Conservation (phyloP, 164 flowering plant species). For the Kingdonia uniflora region DNA sequence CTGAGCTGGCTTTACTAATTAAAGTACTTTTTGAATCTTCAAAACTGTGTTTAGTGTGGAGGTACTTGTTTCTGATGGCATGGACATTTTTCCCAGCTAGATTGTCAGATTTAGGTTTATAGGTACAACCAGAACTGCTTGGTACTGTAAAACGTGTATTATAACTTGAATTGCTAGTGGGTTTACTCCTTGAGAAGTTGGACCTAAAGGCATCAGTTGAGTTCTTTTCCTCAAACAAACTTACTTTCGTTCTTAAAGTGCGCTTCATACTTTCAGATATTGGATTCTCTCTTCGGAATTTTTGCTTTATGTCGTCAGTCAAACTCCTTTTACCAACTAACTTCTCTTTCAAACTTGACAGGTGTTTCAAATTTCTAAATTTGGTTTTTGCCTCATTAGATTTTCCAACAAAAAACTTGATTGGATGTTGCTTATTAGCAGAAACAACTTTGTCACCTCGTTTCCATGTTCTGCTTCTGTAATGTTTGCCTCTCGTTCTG, state of each 20-base stretch:
- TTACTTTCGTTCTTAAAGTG: neutral
- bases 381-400: constrained; percentile 15
- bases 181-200: neutral
- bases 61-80: no score
- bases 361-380: constrained; percentile 13
- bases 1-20: neutral
- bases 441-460: constrained; percentile 4
- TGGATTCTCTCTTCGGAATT: constrained; percentile 4
- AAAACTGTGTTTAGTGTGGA: constrained; percentile 1
- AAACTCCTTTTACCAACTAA: constrained; percentile 12
- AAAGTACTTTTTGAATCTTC: neutral
- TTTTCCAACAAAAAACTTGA: constrained; percentile 24
- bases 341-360: constrained; percentile 10
- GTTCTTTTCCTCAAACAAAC: constrained; percentile 1
- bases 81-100: no score
- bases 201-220: constrained; percentile 4
- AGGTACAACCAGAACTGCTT: no score
- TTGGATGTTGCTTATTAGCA: constrained; percentile 24
- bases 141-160: no score
- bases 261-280: constrained; percentile 3
- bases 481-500: constrained; percentile 57
- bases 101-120: no score
- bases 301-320: constrained; percentile 7
- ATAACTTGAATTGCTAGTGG: no score
- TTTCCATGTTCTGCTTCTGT: constrained; percentile 30